Evolutionary conservation across 257 asterid species (phyloP).

Genomic region (Avicennia marina): DNA sequence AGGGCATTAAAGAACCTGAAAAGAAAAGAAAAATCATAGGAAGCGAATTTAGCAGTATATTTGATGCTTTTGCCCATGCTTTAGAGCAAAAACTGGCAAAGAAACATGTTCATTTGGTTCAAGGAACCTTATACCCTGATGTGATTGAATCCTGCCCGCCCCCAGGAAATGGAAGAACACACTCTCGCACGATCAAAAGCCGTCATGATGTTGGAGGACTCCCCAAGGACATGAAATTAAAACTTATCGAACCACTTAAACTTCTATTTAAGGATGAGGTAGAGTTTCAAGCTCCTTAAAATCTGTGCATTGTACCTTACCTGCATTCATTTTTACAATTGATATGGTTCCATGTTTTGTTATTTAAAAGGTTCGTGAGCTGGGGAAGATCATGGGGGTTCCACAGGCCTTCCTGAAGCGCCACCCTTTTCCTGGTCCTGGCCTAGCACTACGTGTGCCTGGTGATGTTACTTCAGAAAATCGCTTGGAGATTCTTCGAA

Average conservation of each 20-base stretch:
- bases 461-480: slow-evolving; percentile 89
- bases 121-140: slow-evolving; percentile 97
- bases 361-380: slow-evolving; percentile 66
- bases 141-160: slow-evolving; percentile 98
- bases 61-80: slow-evolving; percentile 74
- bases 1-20: slow-evolving; percentile 96
- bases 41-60: slow-evolving; percentile 70
- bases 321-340: background rate
- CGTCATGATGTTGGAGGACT: slow-evolving; percentile 98
- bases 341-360: slow-evolving; percentile 1
- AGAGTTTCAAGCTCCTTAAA: background rate
- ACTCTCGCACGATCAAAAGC: slow-evolving; percentile 96
- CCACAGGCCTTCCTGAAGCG: slow-evolving; percentile 70
- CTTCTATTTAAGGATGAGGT: slow-evolving; percentile 99
- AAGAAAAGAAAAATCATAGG: slow-evolving; percentile 92
- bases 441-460: slow-evolving; percentile 85
- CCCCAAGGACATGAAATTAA: slow-evolving; percentile 94
- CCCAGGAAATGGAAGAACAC: slow-evolving; percentile 95
- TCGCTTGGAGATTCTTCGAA: slow-evolving; percentile 75
- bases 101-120: slow-evolving; percentile 74
- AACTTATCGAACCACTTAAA: slow-evolving; percentile 94
- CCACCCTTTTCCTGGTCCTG: slow-evolving; percentile 97
- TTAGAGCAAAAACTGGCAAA: slow-evolving; percentile 66
- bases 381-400: slow-evolving; percentile 75
- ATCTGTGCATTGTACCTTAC: background rate